These are phyloP conservation scores for Fusarium papillatum DNA, from an alignment of 2,329 filamentous ascomycete species.

Conservation along the genomic window DNA sequence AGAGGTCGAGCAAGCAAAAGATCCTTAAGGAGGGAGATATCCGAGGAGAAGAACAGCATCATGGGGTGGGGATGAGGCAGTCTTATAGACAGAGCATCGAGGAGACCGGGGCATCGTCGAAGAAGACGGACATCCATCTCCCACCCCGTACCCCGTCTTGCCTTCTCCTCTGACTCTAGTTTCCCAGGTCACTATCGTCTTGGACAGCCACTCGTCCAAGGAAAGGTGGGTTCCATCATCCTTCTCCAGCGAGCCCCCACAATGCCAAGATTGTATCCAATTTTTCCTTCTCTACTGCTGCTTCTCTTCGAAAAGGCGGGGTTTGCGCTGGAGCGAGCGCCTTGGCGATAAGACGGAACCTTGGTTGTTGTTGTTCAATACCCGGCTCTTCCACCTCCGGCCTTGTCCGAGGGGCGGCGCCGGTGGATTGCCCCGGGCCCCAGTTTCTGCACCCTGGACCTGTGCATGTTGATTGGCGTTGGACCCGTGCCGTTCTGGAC, in stretches of 20 bases:
- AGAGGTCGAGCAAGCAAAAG: slow-evolving; percentile 28
- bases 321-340: slow-evolving; percentile 35
- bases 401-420: slow-evolving; percentile 23
- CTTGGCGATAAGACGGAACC: slow-evolving; percentile 41
- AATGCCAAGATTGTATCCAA: slow-evolving; percentile 40
- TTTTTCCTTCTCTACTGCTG: slow-evolving; percentile 42
- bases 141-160: slow-evolving; percentile 12
- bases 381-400: slow-evolving; percentile 31
- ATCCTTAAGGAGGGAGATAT: slow-evolving; percentile 28
- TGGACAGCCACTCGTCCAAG: slow-evolving; percentile 10
- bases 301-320: slow-evolving; percentile 41
- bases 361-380: slow-evolving; percentile 39
- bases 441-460: slow-evolving; percentile 12
- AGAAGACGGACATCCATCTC: slow-evolving; percentile 33
- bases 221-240: slow-evolving; percentile 21
- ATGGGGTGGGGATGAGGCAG: slow-evolving; percentile 33
- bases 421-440: slow-evolving; percentile 23
- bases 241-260: slow-evolving; percentile 35
- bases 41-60: slow-evolving; percentile 13
- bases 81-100: slow-evolving; percentile 40
- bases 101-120: slow-evolving; percentile 15
- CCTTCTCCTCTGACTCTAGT: slow-evolving; percentile 14
- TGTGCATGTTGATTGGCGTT: slow-evolving; percentile 23
- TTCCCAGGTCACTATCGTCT: slow-evolving; percentile 30
- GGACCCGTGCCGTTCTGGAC: slow-evolving; percentile 26